Evolutionary conservation across 176 grass and related monocot species (phyloP), one percentile per base, ranked within the genome.

Genomic region (Calamus simplicifolius): DNA sequence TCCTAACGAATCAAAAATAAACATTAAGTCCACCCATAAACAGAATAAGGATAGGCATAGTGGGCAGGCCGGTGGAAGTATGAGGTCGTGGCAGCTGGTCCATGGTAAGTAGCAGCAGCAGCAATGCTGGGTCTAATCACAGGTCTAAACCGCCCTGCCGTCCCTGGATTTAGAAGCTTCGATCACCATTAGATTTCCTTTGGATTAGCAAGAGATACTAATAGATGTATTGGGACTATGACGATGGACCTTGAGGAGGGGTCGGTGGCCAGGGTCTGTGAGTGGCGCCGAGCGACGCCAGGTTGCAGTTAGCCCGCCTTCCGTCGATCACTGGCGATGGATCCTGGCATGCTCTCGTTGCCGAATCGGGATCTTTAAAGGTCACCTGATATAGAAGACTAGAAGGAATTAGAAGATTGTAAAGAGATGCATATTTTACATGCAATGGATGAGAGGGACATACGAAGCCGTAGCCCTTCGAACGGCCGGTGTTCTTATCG

Each of bases 381-480:
- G 75, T 78, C 50, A 78, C 67, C 75, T 78, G 19, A 35, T 16
- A 70, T 48, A 13, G 5, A 25, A 19, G 35, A 23, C 19, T 67
- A 38, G 67, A 64, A n/a, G 25, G 12, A 65, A 17, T 23, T 58
- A 75, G 72, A 1, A 28, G 65, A 55, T 19, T 54, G 29, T 61
- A 29, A 64, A 74, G 43, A 29, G 1, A 13, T 6, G 26, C 26
- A 56, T 48, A 38, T 48, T 62, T 15, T n/a, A 64, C 48, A 74
- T 63, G 25, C 51, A 6, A 52, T 29, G 54, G 0, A 54, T 56
- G 23, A 35, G 29, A 57, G 35, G 27, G 13, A 54, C 67, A 64
- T 64, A 78, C 75, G n/a, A 78, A 78, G 52, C 75, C 75, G 57
- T 78, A 78, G 75, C 75, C 75, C 51, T 71, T 71, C 23, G 75